Base-by-base conservation (phyloP, 2,329 filamentous ascomycete genomes). In the Aspergillus pseudonomiae region DNA sequence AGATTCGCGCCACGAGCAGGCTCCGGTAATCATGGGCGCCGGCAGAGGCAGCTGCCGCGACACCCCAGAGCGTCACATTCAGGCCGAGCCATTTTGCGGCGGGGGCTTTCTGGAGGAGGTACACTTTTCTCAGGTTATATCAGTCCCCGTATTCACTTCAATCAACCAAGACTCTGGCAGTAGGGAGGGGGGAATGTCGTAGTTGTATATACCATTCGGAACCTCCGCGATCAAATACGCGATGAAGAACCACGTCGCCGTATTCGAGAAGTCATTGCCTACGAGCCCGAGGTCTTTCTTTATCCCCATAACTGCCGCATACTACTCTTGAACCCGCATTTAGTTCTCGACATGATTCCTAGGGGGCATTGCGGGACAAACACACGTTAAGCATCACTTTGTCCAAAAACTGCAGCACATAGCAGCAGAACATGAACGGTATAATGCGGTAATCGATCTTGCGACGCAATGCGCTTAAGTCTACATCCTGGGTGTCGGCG, bases 241-340 rank as follows among this genome's bases (percentile, higher is more conserved):
- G 39, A 89, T 85, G 66, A 87, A 89, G 66, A 89, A 84, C 63
- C 85, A 84, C 0, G 86, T 87, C 1, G 86, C 85, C 12, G 85
- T 75, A 70, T 87, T 86, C 63, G 84, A 85, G 72, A 89, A 89
- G 34, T 89, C 81, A 65, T 89, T 88, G 43, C 83, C 83, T 12
- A 74, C 71, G 16, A 89, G 79, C 1, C 81, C 76, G 2, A 87
- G 80, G 56, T 88, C 85, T 63, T 80, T 75, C 32, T 74, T 79
- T 6, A 90, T 74, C 6, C 86, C 86, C 87, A 90, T 90, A 43
- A 90, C 86, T 58, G 84, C 85, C 12, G 86, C 86, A 70, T 89
- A 89, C 57, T 60, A 30, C 26, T 7, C 26, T 9, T 34, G 0
- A 3, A 12, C 3, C 28, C 24, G 12, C 26, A 34, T 10, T 50